Base-by-base conservation (phyloP, 2,329 filamentous ascomycete genomes). In the Dothistroma pini region DNA sequence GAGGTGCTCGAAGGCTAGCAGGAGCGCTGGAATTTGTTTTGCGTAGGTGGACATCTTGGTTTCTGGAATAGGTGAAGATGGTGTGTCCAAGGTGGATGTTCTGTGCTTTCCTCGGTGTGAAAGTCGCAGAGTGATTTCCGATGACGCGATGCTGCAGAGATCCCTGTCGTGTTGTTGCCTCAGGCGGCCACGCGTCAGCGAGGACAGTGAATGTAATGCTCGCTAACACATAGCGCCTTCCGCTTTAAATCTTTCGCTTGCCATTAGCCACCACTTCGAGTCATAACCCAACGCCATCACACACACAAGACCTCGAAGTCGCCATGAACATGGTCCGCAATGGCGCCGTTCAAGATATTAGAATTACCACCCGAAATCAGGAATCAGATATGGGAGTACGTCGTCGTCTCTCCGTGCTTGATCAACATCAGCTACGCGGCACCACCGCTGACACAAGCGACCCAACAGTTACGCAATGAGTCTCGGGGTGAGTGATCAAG, bases 1-100 rank as follows among this genome's bases (percentile, higher is more conserved):
- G 34, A 61, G 57, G 54, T 61, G 59, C 49, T 61, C 59, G 49
- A 57, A 61, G 22, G 54, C 41, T 14, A 61, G 54, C 2, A 61
- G 48, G 19, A 61, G 54, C 10, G 59, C 59, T 11, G 59, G 59
- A 11, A 61, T 52, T 4, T 52, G 32, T 12, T n/a, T n/a, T 21
- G 35, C 32, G 19, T 56, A 38, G 32, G 31, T 25, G 5, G 58
- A 10, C 47, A 56, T 56, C 6, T 11, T 56, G 38, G 6, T 29
- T 29, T 19, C 25, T 8, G 14, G 48, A 5, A 8, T 51, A 4
- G 2, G 12, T n/a, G 48, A 32, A 29, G 6, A 21, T 29, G 11
- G 21, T 51, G 21, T 12, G 12, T 29, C 16, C 41, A 19, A 44
- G 16, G 41, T 44, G 16, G 41, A 19, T 44, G 34, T 16, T 29